These are phyloP conservation scores for Mychonastes homosphaera DNA, from an alignment of 139 green algal genomes.

Conservation along the genomic window DNA sequence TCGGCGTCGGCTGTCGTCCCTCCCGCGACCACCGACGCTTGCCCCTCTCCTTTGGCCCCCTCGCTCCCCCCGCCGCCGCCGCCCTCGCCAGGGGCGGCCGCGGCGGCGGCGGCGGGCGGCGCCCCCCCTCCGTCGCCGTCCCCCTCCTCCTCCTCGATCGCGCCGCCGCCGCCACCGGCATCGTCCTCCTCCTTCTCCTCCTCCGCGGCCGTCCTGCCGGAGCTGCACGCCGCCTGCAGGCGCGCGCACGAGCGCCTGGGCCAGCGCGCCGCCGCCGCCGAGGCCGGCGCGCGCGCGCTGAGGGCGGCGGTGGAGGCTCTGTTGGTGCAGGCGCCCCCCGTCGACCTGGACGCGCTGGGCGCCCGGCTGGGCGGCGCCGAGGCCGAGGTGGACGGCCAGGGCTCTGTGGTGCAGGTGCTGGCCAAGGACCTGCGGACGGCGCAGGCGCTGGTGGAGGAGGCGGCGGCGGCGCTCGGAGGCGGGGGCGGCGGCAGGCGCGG, in stretches of 20 bases:
- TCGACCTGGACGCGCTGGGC: slow-evolving; percentile 61
- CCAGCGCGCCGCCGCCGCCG: slow-evolving; percentile 1
- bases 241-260: not conserved
- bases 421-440: slow-evolving; percentile 49
- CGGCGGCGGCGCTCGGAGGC: slow-evolving; percentile 35
- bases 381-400: slow-evolving; percentile 46
- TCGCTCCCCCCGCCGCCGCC: too few species aligned
- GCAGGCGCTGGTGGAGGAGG: slow-evolving; percentile 50
- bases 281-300: too few species aligned
- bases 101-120: too few species aligned
- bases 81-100: too few species aligned
- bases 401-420: slow-evolving; percentile 44
- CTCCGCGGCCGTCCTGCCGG: not conserved
- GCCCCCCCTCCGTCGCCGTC: too few species aligned
- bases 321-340: slow-evolving; percentile 61
- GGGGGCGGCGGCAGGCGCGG: slow-evolving; percentile 3
- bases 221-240: slow-evolving; percentile 2
- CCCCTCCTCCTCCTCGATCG: too few species aligned
- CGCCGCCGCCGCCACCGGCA: too few species aligned
- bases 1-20: too few species aligned
- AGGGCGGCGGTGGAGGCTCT: slow-evolving; percentile 70
- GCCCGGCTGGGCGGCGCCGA: slow-evolving; percentile 41
- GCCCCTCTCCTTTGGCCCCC: too few species aligned
- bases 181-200: too few species aligned
- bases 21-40: too few species aligned